phyloP scores from a whole-genome alignment of 1,284 basidiomycete species.

The Ustilago crameri region DNA sequence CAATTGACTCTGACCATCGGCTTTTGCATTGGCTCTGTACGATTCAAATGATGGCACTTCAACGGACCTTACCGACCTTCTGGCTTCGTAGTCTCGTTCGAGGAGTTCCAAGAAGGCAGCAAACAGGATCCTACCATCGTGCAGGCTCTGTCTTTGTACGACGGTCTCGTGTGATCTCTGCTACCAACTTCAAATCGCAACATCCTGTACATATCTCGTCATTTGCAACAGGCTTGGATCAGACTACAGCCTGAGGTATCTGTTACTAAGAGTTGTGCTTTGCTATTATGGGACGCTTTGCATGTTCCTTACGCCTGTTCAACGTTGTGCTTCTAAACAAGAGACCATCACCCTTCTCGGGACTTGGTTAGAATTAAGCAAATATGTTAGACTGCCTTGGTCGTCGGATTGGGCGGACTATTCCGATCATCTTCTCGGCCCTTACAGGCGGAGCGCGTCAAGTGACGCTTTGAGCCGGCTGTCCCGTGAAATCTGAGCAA shows the following conservation, averaged over 20 bases:
- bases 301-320: no score
- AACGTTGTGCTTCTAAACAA: no score
- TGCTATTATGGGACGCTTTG: no score
- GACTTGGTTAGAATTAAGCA: no score
- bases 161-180: slow-evolving; percentile 45
- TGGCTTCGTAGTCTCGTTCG: slow-evolving; percentile 60
- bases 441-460: slow-evolving; percentile 3
- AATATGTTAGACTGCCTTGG: no score
- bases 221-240: neutral
- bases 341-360: no score
- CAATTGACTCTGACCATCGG: no score
- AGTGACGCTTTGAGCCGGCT: slow-evolving; percentile 11
- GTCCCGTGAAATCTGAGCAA: slow-evolving; percentile 6
- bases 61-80: neutral
- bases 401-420: no score
- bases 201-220: slow-evolving; percentile 1
- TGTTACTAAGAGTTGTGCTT: no score
- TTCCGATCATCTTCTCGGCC: slow-evolving; percentile 46
- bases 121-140: slow-evolving; percentile 67
- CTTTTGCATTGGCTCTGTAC: neutral
- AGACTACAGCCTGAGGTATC: no score
- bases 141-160: slow-evolving; percentile 64
- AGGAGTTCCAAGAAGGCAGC: slow-evolving; percentile 67
- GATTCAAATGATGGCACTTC: neutral
- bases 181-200: neutral